Base-by-base conservation (phyloP, 2,329 filamentous ascomycete genomes). In the Helotiales sp. region DNA sequence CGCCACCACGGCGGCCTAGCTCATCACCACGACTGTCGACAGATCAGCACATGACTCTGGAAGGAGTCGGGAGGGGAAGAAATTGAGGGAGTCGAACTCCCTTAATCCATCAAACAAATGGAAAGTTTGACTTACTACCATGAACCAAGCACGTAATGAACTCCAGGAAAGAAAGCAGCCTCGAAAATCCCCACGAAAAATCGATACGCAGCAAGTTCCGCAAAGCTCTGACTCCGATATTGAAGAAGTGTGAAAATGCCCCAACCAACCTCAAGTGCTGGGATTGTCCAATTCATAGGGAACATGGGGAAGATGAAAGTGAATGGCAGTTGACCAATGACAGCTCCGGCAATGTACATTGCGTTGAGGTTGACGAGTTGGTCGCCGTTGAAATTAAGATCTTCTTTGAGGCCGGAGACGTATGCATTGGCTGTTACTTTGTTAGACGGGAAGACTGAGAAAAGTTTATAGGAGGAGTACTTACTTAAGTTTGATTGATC, bases 101-200 rank as follows among this genome's bases (percentile, higher is more conserved):
- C n/a, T n/a, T n/a, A n/a, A n/a, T n/a, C n/a, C n/a, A n/a, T n/a
- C n/a, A n/a, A n/a, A n/a, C n/a, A n/a, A n/a, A n/a, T n/a, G n/a
- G 17, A 36, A 36, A 10, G 15, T 36, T 15, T n/a, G 10, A 12
- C 33, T 5, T 12, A 8, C 33, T 73, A 73, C 71, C 71, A 74
- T 24, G 70, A 65, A 42, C 70, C 71, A 10, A 73, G 66, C 7
- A 73, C 59, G 53, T 71, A 74, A 60, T 73, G 70, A 44, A 71
- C 67, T 7, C 70, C 72, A 7, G 72, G 72, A 48, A 73, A 73
- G 50, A 72, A 67, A 24, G 70, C 71, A 33, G 70, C 69, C 67
- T 84, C 81, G 56, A 84, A 82, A 66, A 76, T 76, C 0, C 80
- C 80, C 2, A 84, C 77, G 1, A 83, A 59, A 55, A 85, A 84